These are phyloP conservation scores for Samsoniella hepiali DNA, from an alignment of 2,329 filamentous ascomycete genomes.

Conservation along the genomic window DNA sequence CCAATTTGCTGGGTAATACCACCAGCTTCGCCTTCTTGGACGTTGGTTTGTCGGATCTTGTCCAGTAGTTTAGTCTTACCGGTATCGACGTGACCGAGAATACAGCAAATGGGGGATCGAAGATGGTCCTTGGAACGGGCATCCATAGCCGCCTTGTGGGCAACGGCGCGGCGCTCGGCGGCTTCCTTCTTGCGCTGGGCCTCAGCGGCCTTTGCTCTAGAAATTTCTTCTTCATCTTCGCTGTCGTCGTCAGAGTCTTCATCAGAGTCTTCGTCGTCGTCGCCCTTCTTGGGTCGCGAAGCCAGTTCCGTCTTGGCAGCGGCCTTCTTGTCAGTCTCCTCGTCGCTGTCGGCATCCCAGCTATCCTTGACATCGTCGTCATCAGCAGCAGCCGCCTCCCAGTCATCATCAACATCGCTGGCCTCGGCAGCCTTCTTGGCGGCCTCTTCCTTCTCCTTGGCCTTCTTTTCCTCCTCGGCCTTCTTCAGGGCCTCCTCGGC, in stretches of 20 bases:
- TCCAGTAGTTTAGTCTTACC: conserved; percentile 99
- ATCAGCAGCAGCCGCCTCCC: conserved; percentile 80
- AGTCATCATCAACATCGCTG: conserved; percentile 73
- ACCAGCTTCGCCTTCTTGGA: conserved; percentile 97
- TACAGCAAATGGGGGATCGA: conserved; percentile 98
- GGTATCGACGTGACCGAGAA: conserved; percentile 99
- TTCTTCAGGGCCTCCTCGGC: conserved; percentile 65
- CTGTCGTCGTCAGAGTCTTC: conserved; percentile 42
- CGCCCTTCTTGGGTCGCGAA: conserved; percentile 21
- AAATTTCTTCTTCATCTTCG: conserved; percentile 67
- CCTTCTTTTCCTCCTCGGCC: conserved; percentile 58
- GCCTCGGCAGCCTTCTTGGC: conserved; percentile 53
- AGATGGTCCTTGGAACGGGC: conserved; percentile 91
- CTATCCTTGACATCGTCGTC: conserved; percentile 83
- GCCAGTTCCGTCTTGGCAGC: conserved; percentile 13
- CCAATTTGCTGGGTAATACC: conserved; percentile 99
- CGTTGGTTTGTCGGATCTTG: conserved; percentile 97
- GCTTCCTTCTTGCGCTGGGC: conserved; percentile 82
- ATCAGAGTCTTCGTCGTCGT: conserved; percentile 38
- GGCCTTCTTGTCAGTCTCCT: conserved; percentile 53
- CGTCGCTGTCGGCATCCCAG: conserved; percentile 86
- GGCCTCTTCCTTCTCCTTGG: conserved; percentile 53
- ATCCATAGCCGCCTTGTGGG: conserved; percentile 86
- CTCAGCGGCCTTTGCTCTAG: conserved; percentile 69
- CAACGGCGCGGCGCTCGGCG: conserved; percentile 81